Base-by-base conservation (phyloP, 1,284 basidiomycete species). In the Microbotryum saponariae region DNA sequence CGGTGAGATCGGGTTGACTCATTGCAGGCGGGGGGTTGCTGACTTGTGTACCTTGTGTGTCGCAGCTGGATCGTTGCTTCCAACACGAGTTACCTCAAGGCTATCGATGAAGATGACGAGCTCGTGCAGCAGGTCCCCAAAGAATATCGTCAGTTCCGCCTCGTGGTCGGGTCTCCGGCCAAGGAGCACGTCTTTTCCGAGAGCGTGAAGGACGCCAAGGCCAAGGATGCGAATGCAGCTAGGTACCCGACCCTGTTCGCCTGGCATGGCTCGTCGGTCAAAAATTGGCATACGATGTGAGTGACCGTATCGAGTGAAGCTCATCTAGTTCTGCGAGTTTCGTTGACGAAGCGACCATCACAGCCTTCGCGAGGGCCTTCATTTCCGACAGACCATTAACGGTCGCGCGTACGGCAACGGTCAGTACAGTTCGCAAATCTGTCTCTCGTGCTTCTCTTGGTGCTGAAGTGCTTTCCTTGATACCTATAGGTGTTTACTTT, bases 361-460 rank as follows among this genome's bases (percentile, higher is more conserved):
- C 57, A 68, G 65, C 46, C 56, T 70, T 8, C 66, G 69, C n/a
- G 65, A 67, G 23, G 69, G 69, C 6, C 58, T 70, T 0, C 67
- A 69, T 62, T 70, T 67, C 61, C 52, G 57, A 27, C 54, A 59
- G n/a, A 62, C 54, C 18, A 54, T 58, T 25, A 61, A 64, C 49
- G 63, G 58, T 42, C 56, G 59, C 4, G 67, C 67, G 4, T 68
- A 60, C 48, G 66, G 66, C 0, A 47, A 63, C 27, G 64, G 66
- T 42, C 37, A 20, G 56, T 66, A 27, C 51, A 54, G 46, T 48
- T 51, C 14, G 33, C 8, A 12, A 14, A 7, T 14, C 12, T 10
- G 4, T 25, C 47, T 12, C 8, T 14, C 47, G 51, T 58, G 60
- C 48, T 56, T 59, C 14, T 60, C 62, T 8, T 46, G 54, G 16